phyloP scores from a whole-genome alignment of 225 moss, liverwort and hornwort genomes.

The Asterella californica region DNA sequence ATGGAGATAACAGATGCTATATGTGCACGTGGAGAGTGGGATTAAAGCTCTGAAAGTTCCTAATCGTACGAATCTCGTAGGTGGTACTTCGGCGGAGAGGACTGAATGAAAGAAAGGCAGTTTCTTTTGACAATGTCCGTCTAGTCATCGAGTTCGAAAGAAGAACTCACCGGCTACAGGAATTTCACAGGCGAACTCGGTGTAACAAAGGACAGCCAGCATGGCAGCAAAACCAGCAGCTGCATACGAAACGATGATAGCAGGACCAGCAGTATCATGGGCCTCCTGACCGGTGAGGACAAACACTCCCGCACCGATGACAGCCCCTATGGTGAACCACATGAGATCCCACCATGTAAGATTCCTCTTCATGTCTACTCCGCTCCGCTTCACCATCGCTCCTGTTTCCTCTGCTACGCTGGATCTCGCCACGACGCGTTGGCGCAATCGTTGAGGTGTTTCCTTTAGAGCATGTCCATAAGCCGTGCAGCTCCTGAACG shows the following conservation, averaged over 20 bases:
- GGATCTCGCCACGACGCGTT: no score
- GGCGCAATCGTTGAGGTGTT: no score
- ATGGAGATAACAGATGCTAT: no score
- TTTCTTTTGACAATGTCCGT: no score
- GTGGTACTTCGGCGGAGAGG: background rate
- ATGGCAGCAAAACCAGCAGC: constrained; percentile 66
- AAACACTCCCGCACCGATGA: constrained; percentile 79
- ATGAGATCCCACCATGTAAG: constrained; percentile 75
- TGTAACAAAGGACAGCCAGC: constrained; percentile 73
- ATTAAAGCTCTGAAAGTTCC: background rate
- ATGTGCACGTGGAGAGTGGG: background rate
- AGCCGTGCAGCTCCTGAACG: no score
- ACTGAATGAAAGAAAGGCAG: no score
- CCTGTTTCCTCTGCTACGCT: constrained; percentile 23
- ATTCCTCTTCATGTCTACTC: constrained; percentile 46
- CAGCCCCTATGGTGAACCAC: constrained; percentile 82
- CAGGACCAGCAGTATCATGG: constrained; percentile 49
- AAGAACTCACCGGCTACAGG: constrained; percentile 64
- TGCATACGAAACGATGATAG: constrained; percentile 67
- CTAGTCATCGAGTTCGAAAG: background rate
- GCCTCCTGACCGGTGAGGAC: constrained; percentile 85
- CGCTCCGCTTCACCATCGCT: constrained; percentile 47
- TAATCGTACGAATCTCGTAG: background rate
- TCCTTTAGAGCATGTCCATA: no score
- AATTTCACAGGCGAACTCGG: constrained; percentile 76